Base-by-base conservation (phyloP, 1,284 basidiomycete species). In the Fomitopsis schrenkii region DNA sequence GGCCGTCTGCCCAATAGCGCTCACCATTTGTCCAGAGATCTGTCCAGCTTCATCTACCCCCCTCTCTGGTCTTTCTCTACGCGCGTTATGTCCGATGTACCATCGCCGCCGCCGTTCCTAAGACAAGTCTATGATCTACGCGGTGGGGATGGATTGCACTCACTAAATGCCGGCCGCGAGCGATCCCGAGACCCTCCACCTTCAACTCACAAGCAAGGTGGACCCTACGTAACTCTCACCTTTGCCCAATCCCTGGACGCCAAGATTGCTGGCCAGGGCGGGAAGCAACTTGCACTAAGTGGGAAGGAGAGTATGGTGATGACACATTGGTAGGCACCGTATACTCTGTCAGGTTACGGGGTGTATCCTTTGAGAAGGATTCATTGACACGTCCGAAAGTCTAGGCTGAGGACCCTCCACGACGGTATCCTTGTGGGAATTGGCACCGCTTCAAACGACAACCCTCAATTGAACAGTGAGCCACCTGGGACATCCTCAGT, bases 201-300 rank as follows among this genome's bases (percentile, higher is more conserved):
- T 1, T 33, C 45, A n/a, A 57, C 65, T 14, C 42, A 50, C 2
- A 58, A 69, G 14, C 26, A 55, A 1, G 26, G 63, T 60, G 78
- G 79, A n/a, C 87, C 88, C 1, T 77, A 77, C 58, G 84, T 92
- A 22, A 98, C 96, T 0, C 77, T 99, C 9, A 97, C 97, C 1
- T 99, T 96, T 76, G 97, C 97, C 1, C 96, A 98, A 73, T 97
- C 94, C 1, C 78, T 96, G 54, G 96, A 99, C 77, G 93, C 87
- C 36, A 96, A 95, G 75, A 97, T 98, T 63, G 94, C 94, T 0
- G 95, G 93, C 0, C 74, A 76, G 5, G 79, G 80, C 15, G 89
- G 93, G 7, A 78, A 79, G 66, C 94, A 95, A 74, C 83, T 99
- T 40, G 82, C 85, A 19, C 79, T 99, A 57, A 96, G 93, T 67